phyloP scores from a whole-genome alignment of 2,329 filamentous ascomycete species.

The Aspergillus transmontanensis region DNA sequence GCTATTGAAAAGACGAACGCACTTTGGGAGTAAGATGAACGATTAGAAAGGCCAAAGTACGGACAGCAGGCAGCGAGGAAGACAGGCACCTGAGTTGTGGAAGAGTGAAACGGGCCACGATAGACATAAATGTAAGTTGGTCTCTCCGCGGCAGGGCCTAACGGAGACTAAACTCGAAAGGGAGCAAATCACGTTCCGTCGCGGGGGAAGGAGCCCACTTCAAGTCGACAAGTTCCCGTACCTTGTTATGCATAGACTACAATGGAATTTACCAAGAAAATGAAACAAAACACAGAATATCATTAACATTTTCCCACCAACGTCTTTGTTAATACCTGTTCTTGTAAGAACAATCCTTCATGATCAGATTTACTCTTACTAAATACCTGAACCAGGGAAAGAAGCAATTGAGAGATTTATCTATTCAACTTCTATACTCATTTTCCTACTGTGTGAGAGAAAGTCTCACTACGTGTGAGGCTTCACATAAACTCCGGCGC shows the following conservation, averaged over 20 bases:
- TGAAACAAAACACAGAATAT: background rate
- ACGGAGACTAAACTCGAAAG: slow-evolving; percentile 33
- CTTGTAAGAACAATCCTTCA: background rate
- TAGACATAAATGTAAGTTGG: slow-evolving; percentile 18
- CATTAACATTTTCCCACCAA: too few species aligned
- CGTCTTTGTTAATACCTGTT: too few species aligned
- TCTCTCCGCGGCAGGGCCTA: slow-evolving; percentile 19
- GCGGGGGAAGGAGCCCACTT: slow-evolving; percentile 14
- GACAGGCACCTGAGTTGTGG: slow-evolving; percentile 22
- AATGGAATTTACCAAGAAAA: background rate
- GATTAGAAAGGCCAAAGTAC: slow-evolving; percentile 23
- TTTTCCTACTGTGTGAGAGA: background rate
- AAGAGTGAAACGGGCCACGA: slow-evolving; percentile 26
- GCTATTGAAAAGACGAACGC: slow-evolving; percentile 17
- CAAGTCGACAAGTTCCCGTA: background rate
- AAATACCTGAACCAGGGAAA: background rate
- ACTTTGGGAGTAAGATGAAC: slow-evolving; percentile 21
- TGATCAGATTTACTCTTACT: background rate
- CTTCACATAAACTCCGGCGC: background rate
- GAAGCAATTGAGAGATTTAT: background rate
- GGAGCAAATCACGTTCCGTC: slow-evolving; percentile 11
- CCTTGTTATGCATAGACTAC: background rate
- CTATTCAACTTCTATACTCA: background rate
- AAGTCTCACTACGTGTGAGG: background rate
- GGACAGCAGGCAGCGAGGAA: slow-evolving; percentile 29